phyloP scores from a whole-genome alignment of 768 basidiomycete species.

The Pseudohyphozyma bogoriensis region DNA sequence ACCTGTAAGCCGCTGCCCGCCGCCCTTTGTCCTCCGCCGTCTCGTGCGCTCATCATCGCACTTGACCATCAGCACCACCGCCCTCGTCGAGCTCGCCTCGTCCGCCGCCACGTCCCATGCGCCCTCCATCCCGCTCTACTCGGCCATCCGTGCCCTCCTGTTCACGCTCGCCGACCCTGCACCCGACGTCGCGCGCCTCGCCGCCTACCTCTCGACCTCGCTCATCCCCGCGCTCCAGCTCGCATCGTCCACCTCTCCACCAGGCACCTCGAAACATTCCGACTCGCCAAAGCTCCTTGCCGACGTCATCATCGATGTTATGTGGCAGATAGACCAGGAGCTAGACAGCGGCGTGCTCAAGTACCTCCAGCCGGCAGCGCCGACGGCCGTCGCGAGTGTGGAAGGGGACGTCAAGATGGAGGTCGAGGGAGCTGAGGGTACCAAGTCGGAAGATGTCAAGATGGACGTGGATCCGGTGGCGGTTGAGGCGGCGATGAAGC shows the following conservation, averaged over 20 bases:
- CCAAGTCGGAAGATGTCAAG: conserved; percentile 31
- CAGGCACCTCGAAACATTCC: background rate
- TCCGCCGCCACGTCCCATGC: background rate
- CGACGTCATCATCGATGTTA: conserved; percentile 63
- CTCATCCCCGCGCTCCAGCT: conserved; percentile 7
- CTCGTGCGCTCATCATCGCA: background rate
- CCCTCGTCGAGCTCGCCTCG: background rate
- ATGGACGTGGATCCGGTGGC: conserved; percentile 35
- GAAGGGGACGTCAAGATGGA: conserved; percentile 36
- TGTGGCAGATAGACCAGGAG: conserved; percentile 70
- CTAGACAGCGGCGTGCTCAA: conserved; percentile 61
- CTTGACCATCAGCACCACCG: too few relatives aligned
- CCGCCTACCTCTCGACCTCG: conserved; percentile 1
- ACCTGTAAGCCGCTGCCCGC: background rate
- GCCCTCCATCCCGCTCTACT: background rate
- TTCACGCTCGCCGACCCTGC: background rate
- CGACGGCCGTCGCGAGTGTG: conserved; percentile 23
- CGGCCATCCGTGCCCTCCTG: background rate
- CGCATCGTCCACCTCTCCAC: background rate
- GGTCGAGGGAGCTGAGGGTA: conserved; percentile 13
- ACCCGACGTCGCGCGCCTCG: background rate
- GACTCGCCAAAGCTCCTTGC: conserved; percentile 42
- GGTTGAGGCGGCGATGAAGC: conserved; percentile 38
- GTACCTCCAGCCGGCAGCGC: conserved; percentile 40
- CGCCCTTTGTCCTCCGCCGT: background rate